Conservation (phyloP, 2,329 filamentous ascomycete genomes). For the Colletotrichum sidae region DNA sequence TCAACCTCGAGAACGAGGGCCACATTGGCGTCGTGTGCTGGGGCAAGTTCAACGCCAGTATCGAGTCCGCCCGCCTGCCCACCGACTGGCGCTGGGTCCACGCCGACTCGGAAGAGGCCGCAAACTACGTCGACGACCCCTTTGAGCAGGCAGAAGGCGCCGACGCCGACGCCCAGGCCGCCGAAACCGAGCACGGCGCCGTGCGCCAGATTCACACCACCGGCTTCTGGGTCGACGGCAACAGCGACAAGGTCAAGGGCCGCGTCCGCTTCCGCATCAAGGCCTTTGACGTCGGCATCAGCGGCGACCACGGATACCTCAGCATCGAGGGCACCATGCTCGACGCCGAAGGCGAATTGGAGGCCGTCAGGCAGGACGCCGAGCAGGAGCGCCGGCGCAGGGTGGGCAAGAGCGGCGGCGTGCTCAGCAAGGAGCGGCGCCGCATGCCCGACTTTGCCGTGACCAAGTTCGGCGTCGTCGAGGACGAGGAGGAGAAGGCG, state of each 20-base stretch:
- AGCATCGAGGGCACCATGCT: slow-evolving; percentile 92
- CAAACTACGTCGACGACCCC: slow-evolving; percentile 50
- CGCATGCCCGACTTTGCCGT: slow-evolving; percentile 66
- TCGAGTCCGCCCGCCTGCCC: slow-evolving; percentile 82
- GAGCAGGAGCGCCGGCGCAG: slow-evolving; percentile 59
- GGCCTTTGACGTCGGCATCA: slow-evolving; percentile 84
- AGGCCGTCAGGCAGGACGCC: slow-evolving; percentile 59
- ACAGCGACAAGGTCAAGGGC: slow-evolving; percentile 76
- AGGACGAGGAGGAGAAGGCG: slow-evolving; percentile 55
- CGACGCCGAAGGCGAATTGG: slow-evolving; percentile 72
- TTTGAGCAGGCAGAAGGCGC: slow-evolving; percentile 43
- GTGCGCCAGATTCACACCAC: slow-evolving; percentile 64
- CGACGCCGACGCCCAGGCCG: slow-evolving; percentile 52
- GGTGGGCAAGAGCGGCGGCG: slow-evolving; percentile 35
- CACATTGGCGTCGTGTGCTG: slow-evolving; percentile 91
- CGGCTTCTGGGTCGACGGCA: slow-evolving; percentile 81
- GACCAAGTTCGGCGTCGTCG: slow-evolving; percentile 64
- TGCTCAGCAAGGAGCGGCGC: slow-evolving; percentile 46
- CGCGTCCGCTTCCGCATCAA: slow-evolving; percentile 82
- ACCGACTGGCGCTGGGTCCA: slow-evolving; percentile 83
- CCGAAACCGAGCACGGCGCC: slow-evolving; percentile 64
- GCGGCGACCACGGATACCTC: slow-evolving; percentile 81
- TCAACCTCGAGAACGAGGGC: slow-evolving; percentile 89
- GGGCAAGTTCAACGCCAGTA: slow-evolving; percentile 91
- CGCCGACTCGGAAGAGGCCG: slow-evolving; percentile 55